phyloP scores from a whole-genome alignment of 306 rosid species.

The Fagus sylvatica region DNA sequence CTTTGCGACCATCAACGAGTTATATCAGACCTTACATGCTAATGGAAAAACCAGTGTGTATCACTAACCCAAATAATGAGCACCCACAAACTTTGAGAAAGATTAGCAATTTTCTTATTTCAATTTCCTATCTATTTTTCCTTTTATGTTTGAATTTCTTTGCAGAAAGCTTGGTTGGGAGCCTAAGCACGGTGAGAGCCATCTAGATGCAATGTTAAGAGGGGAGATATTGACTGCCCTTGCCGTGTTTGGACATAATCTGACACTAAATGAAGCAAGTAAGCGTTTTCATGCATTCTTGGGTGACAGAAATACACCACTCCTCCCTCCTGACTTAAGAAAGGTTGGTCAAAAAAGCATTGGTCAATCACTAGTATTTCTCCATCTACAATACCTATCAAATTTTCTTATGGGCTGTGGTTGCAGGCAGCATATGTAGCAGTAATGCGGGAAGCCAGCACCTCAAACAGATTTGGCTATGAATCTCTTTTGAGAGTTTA shows the following conservation, averaged over 20 bases:
- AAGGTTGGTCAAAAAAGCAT: constrained; percentile 49
- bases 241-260: constrained; percentile 66
- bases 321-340: constrained; percentile 90
- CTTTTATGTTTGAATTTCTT: constrained; percentile 10
- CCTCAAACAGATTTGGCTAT: constrained; percentile 55
- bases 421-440: constrained; percentile 89
- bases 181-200: constrained; percentile 57
- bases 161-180: constrained; percentile 97
- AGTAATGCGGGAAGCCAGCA: constrained; percentile 63
- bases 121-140: not conserved
- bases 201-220: constrained; percentile 88
- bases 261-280: constrained; percentile 72
- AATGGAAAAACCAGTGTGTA: not conserved
- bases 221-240: constrained; percentile 90
- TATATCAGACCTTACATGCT: not conserved
- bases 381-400: constrained; percentile 8
- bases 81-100: not conserved
- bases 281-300: constrained; percentile 76
- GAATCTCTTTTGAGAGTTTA: constrained; percentile 81
- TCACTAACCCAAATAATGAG: not conserved
- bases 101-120: not conserved
- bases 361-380: constrained; percentile 11
- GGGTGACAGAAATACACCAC: constrained; percentile 72
- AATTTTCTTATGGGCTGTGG: constrained; percentile 30
- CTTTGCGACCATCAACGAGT: not conserved